Evolutionary conservation across 345 rosid species (phyloP).

Genomic region (Eucalyptus tenuipes): DNA sequence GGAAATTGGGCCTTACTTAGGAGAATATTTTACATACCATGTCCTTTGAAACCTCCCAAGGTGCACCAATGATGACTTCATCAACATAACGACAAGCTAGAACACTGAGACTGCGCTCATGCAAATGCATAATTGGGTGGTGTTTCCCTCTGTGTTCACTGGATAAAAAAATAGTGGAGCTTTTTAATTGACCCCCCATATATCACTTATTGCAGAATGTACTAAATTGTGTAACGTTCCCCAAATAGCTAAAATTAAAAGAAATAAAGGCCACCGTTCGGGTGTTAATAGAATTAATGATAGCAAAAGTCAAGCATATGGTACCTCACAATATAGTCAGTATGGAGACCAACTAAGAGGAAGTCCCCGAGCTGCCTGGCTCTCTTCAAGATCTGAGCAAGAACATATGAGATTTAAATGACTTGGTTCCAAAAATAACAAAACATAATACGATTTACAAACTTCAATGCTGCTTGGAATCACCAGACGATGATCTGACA

Average conservation of each 20-base stretch:
- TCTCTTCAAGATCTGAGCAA: conserved; percentile 59
- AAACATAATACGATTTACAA: not conserved
- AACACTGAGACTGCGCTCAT: conserved; percentile 85
- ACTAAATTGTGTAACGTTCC: not conserved
- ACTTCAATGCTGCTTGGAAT: not conserved
- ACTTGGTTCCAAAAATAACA: not conserved
- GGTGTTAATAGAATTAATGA: not conserved
- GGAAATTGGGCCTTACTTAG: not conserved
- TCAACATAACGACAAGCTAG: conserved; percentile 94
- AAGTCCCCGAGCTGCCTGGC: conserved; percentile 96
- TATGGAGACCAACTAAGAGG: conserved; percentile 80
- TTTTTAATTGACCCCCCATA: not conserved
- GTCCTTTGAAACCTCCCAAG: conserved; percentile 87
- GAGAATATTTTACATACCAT: conserved; percentile 33
- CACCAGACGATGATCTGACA: not conserved
- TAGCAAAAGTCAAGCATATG: not conserved
- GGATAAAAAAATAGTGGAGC: conserved; percentile 3
- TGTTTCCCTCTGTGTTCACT: conserved; percentile 69
- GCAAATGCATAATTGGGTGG: conserved; percentile 85
- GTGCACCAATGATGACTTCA: conserved; percentile 97
- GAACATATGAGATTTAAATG: not conserved
- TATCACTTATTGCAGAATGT: not conserved
- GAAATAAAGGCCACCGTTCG: not conserved
- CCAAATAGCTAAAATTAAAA: not conserved
- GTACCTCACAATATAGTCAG: conserved; percentile 86